Conservation (phyloP, 345 rosid genomes). For the Durio zibethinus region DNA sequence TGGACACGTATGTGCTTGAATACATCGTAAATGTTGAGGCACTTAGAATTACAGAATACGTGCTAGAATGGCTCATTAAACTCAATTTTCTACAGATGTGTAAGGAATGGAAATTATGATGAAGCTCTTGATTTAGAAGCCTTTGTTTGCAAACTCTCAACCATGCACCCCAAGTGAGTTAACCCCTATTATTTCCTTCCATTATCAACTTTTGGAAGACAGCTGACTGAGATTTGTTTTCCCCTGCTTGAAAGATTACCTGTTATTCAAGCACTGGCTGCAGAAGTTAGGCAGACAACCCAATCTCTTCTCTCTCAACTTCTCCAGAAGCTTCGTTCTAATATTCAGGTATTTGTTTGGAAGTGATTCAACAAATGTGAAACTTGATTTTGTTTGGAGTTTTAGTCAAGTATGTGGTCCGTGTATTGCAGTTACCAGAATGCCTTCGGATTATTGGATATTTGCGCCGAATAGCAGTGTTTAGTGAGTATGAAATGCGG, state of each 20-base stretch:
- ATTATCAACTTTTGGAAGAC: conserved; percentile 17
- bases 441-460: conserved; percentile 96
- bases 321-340: conserved; percentile 84
- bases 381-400: conserved; percentile 9
- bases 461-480: conserved; percentile 86
- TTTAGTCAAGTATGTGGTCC: conserved; percentile 14
- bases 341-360: conserved; percentile 66
- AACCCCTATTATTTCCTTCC: conserved; percentile 19
- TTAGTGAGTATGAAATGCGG: conserved; percentile 92
- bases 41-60: neutral
- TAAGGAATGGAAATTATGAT: conserved; percentile 92
- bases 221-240: conserved; percentile 21
- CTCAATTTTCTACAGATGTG: conserved; percentile 63
- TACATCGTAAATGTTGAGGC: neutral
- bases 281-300: conserved; percentile 88
- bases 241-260: conserved; percentile 49
- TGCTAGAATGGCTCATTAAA: conserved; percentile 1
- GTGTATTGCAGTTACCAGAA: conserved; percentile 71
- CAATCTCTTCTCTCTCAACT: conserved; percentile 93
- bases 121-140: conserved; percentile 98
- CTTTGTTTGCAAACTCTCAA: conserved; percentile 78
- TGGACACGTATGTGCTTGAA: conserved; percentile 84
- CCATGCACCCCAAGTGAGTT: conserved; percentile 97
- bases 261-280: conserved; percentile 85
- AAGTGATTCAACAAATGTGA: conserved; percentile 8